These are phyloP conservation scores for Diaporthe amygdali DNA, from an alignment of 2,329 filamentous ascomycete genomes.

Conservation along the genomic window DNA sequence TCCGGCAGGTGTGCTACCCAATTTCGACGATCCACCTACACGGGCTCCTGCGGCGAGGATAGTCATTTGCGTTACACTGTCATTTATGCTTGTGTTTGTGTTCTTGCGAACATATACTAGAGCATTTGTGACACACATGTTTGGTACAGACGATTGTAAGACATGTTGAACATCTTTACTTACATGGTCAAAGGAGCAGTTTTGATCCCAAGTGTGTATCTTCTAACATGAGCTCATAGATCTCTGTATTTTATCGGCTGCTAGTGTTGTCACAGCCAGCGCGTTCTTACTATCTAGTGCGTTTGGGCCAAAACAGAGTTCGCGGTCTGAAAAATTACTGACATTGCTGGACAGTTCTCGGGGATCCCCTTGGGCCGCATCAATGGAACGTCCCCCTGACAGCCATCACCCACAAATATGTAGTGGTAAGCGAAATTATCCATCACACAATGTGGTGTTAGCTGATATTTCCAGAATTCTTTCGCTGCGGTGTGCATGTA, in stretches of 20 bases:
- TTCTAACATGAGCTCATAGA: not conserved
- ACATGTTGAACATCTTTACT: not conserved
- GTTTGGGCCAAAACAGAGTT: no score
- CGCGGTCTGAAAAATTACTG: not conserved
- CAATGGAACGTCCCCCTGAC: conserved; percentile 4
- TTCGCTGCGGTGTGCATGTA: not conserved
- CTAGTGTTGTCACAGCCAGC: conserved; percentile 5
- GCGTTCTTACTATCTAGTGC: not conserved
- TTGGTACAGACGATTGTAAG: conserved; percentile 10
- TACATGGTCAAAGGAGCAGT: not conserved
- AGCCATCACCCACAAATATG: not conserved
- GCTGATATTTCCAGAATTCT: not conserved
- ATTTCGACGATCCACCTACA: not conserved
- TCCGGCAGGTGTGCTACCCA: conserved; percentile 1
- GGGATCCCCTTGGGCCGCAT: conserved; percentile 3
- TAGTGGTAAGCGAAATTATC: not conserved
- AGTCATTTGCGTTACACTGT: conserved; percentile 3
- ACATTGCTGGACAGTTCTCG: not conserved
- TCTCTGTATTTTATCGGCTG: not conserved
- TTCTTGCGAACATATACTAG: not conserved
- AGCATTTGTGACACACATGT: not conserved
- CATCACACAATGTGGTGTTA: not conserved
- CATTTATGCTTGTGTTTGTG: conserved; percentile 1
- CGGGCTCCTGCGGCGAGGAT: not conserved
- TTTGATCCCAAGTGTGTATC: not conserved